Percentiles rank a stretch among this genome's conserved stretches.
Conservation (phyloP, 2,329 filamentous ascomycete genomes). For the Davidsoniella virescens region DNA sequence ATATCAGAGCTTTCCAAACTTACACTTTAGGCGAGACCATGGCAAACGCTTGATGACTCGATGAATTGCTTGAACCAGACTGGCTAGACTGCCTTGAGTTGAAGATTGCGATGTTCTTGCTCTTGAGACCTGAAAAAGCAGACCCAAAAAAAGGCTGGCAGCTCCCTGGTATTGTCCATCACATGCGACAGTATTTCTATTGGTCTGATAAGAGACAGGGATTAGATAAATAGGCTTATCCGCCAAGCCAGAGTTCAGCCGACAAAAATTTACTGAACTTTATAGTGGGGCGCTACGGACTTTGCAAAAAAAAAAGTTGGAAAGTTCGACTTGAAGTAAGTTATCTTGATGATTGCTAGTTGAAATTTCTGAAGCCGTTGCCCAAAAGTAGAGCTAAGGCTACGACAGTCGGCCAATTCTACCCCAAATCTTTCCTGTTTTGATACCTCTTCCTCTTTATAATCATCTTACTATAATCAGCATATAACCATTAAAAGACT, state of each 20-base stretch:
- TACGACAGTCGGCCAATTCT: neutral
- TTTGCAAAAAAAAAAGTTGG: neutral
- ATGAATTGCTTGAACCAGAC: no score
- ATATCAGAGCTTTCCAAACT: neutral
- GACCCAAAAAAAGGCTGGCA: conserved; percentile 2
- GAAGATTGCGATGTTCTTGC: no score
- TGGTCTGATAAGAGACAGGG: conserved; percentile 11
- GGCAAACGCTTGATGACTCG: neutral
- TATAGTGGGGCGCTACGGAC: conserved; percentile 7
- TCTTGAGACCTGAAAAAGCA: no score
- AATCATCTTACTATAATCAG: neutral
- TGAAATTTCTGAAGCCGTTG: neutral
- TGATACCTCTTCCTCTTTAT: neutral
- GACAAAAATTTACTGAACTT: conserved; percentile 12
- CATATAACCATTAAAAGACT: neutral
- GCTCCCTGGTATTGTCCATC: neutral
- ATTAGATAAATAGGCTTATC: conserved; percentile 14
- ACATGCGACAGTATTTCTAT: conserved; percentile 10
- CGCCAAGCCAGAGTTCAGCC: conserved; percentile 10
- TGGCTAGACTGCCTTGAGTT: no score
- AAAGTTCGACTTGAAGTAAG: neutral
- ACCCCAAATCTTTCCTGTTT: neutral
- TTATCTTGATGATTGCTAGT: neutral
- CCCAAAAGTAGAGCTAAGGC: neutral
- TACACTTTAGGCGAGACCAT: conserved; percentile 10